Base-by-base conservation (phyloP, 2,329 filamentous ascomycete genomes). In the Colletotrichum cordylinicola region DNA sequence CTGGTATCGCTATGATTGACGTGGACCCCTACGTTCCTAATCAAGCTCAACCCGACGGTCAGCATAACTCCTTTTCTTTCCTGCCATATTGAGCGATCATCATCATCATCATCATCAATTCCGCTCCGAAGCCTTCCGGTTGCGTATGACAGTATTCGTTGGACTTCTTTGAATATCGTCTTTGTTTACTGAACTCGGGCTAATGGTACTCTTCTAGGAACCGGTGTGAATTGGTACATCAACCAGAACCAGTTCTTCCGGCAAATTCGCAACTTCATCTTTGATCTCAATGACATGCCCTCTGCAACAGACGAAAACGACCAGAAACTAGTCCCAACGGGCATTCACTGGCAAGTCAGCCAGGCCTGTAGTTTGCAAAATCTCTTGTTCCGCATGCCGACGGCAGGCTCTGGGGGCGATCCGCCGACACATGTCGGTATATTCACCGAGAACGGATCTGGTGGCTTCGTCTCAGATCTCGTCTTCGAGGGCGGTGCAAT, bases 1-100 rank as follows among this genome's bases (percentile, higher is more conserved):
- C 86, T 10, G 93, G 93, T n/a, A 94, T 95, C 84, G 93, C 91
- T 21, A 85, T 95, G 29, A 90, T 95, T 77, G 93, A 95, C 79
- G 87, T 92, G 2, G 92, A 95, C 79, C 93, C 93, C 0, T 88
- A 80, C 58, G 79, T 72, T 6, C 70, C 90, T 89, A 12, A 80
- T 18, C 33, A 48, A 21, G 37, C 43, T 8, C 65, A 67, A 21
- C 82, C 27, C 13, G 56, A 60, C 27, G 27, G 56, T 31, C 18
- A 43, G 37, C 37, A 29, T 29, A 8, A 16, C 12, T 43, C 37
- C 37, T 18, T 43, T 43, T 13, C 6, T 13, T 43, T 18, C 16
- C 37, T 15, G 37, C 15, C 13, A 43, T 43, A 43, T 43, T 7
- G 8, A 43, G 4, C 37, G 37, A 43, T 13, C 7, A 15, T 18